Evolutionary conservation across 2,329 filamentous ascomycete genomes (phyloP).

Genomic region (Fusarium sp.): DNA sequence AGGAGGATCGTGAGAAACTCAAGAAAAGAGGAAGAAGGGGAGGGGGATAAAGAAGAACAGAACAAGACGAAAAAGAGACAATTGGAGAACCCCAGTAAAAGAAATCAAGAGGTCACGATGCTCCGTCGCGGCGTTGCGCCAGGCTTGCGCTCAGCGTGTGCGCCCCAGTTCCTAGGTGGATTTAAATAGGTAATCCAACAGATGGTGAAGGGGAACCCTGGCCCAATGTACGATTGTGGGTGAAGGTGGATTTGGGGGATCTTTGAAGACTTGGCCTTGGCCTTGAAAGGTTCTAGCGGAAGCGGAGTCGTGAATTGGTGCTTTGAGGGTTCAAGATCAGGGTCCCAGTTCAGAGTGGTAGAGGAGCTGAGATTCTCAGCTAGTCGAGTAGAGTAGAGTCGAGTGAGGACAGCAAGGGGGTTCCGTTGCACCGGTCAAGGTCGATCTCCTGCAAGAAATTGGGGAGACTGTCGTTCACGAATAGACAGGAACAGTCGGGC

Average conservation of each 20-base stretch:
- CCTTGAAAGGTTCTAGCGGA: slow-evolving; percentile 45
- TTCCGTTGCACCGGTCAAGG: slow-evolving; percentile 44
- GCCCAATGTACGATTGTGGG: slow-evolving; percentile 46
- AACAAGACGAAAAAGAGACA: slow-evolving; percentile 27
- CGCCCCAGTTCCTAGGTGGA: slow-evolving; percentile 46
- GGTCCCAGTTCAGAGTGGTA: slow-evolving; percentile 20
- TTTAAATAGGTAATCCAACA: slow-evolving; percentile 46
- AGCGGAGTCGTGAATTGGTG: slow-evolving; percentile 33
- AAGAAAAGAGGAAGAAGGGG: slow-evolving; percentile 24
- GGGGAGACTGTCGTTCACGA: slow-evolving; percentile 26
- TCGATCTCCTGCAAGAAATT: slow-evolving; percentile 44
- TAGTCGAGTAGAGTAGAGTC: slow-evolving; percentile 15
- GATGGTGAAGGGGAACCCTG: slow-evolving; percentile 34
- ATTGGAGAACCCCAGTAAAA: slow-evolving; percentile 40
- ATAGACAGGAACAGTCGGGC: slow-evolving; percentile 22
- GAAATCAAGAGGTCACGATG: slow-evolving; percentile 50
- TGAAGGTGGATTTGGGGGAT: slow-evolving; percentile 48
- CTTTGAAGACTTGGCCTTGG: slow-evolving; percentile 31
- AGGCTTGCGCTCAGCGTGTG: slow-evolving; percentile 43
- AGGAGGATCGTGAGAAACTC: slow-evolving; percentile 28
- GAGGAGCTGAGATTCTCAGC: slow-evolving; percentile 24
- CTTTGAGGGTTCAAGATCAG: slow-evolving; percentile 22
- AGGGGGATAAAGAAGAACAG: slow-evolving; percentile 25
- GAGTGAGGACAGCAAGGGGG: slow-evolving; percentile 29
- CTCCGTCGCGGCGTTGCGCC: slow-evolving; percentile 50